Evolutionary conservation across 768 basidiomycete species (phyloP).

Genomic region (Tylopilus plumbeoviolaceoides): DNA sequence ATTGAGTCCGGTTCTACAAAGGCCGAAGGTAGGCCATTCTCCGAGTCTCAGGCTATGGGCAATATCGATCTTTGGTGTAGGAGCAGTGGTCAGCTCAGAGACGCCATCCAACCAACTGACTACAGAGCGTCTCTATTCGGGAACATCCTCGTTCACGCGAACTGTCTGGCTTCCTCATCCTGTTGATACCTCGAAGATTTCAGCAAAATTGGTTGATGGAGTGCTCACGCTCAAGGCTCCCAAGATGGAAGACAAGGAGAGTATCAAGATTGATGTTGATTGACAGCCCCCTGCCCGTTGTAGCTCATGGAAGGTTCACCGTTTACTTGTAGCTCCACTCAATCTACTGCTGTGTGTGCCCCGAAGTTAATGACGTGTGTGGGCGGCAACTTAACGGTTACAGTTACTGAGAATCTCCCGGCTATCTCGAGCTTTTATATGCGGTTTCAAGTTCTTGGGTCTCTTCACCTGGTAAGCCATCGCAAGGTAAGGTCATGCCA

Average conservation of each 20-base stretch:
- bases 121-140: conserved; percentile 56
- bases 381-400: no score
- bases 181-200: conserved; percentile 53
- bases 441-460: no score
- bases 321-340: conserved; percentile 10
- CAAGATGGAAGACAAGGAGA: conserved; percentile 57
- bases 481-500: not conserved
- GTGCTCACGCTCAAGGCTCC: conserved; percentile 60
- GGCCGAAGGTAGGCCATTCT: conserved; percentile 27
- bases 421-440: no score
- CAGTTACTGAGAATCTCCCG: no score
- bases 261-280: conserved; percentile 44
- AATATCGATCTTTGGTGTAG: not conserved
- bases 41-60: no score
- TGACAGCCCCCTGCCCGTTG: not conserved
- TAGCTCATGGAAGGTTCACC: not conserved
- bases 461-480: no score
- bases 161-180: conserved; percentile 70
- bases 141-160: conserved; percentile 55
- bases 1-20: conserved; percentile 7
- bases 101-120: conserved; percentile 44
- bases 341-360: not conserved
- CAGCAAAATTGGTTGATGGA: conserved; percentile 65
- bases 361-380: no score
- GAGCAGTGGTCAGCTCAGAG: conserved; percentile 16